Evolutionary conservation across 345 rosid species (phyloP), one percentile per base, ranked within the genome.

Genomic region (Citrus mangshanensis): DNA sequence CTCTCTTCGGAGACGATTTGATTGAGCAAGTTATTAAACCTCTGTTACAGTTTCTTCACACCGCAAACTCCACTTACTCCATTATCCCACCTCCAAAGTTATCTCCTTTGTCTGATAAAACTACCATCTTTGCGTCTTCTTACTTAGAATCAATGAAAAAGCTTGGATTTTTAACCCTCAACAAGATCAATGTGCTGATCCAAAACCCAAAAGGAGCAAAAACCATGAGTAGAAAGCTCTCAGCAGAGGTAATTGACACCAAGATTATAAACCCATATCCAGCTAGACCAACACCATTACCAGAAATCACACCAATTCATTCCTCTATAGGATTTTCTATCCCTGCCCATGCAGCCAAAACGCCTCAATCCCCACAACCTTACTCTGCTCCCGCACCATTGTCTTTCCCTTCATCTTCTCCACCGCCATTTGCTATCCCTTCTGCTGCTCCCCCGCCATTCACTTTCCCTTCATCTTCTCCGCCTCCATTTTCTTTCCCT

Each of bases 1-100:
- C 60, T 27, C 38, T 76, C 22, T 75, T 38, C 21, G 28, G 61
- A 51, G 84, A 80, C n/a, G 82, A 68, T 70, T 19, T 83, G 6
- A 68, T 18, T 46, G 84, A 82, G 74, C 83, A 81, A 34, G 51
- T 80, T 70, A 75, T 87, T 30, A 78, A 77, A 21, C 82, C 90
- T 49, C 32, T 89, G 76, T 61, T 89, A 0, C 61, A 72, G 74
- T 93, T 89, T 77, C 84, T 93, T 49, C 76, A 76, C 16, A 42
- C 72, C 30, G 79, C 82, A 46, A 88, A 93, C 90, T 93, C 95
- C 8, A 89, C 92, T 74, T 89, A 82, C 83, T 85, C 93, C 54
- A 68, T 91, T 18, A 78, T 30, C 55, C 80, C 83, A 73, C 88
- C 89, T 65, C 70, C 70, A 73, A 84, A 79, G 69, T 74, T 85